Base-by-base conservation (phyloP, 805 yeast species). In the Yarrowia deformans region DNA sequence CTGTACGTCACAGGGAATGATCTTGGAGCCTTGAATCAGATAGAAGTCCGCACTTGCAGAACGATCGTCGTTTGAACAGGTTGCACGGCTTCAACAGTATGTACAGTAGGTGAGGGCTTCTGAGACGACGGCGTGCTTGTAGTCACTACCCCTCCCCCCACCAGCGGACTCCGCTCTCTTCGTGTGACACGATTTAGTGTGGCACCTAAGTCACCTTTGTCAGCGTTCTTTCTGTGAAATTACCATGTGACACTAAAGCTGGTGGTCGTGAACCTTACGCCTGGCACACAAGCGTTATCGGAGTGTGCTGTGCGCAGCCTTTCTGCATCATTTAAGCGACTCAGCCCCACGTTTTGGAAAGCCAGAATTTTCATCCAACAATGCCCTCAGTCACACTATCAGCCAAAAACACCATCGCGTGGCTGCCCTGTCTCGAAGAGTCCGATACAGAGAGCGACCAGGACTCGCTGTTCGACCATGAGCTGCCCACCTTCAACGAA, bases 281-380 rank as follows among this genome's bases (percentile, higher is more conserved):
- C 8, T 13, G 14, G 32, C 35, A 14, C 5, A 48, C 35, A 48
- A 18, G 43, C 42, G 45, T 54, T 39, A 54, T 54, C 60, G 39
- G 18, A 18, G 43, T 19, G 45, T 18, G 45, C 34, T 34, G 18
- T 23, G 60, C 60, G 60, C 45, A 54, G 60, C 45, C 60, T 46
- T 14, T 54, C 48, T 56, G 63, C 63, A 56, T 56, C 49, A 56
- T 56, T 40, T 56, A 56, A 56, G 63, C 63, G 63, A 39, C 63
- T 55, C 29, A 29, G 37, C 63, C 48, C 63, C 63, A 56, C 39
- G 42, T 56, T n/a, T 35, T 37, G 35, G 2, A 6, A 19, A 19
- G 42, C 8, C 60, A 13, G 43, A 18, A n/a, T 18, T 35, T 35
- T 18, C 10, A 16, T 16, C 16, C 23, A 6, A 4, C 37, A 40